Percentiles rank a stretch among this genome's conserved stretches.
Evolutionary conservation across 306 rosid species (phyloP).

Genomic region (Malus fusca): DNA sequence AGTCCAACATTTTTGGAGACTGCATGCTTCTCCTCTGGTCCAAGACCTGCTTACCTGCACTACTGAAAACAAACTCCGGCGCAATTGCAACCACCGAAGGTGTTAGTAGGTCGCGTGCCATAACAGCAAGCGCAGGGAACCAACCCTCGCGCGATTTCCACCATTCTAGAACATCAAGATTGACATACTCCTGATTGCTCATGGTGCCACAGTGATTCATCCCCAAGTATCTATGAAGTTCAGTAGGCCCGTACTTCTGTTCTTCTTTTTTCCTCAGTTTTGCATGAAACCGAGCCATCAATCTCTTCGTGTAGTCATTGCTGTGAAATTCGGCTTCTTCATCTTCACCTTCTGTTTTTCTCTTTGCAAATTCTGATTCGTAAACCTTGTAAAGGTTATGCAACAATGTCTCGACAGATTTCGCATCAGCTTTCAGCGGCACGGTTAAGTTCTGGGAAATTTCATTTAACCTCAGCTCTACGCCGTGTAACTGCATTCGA

Average conservation of each 20-base stretch:
- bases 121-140: not conserved
- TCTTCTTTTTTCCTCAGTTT: not conserved
- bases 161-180: not conserved
- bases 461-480: not conserved
- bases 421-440: not conserved
- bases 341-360: not conserved
- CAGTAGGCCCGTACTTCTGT: not conserved
- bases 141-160: not conserved
- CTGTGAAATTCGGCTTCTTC: not conserved
- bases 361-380: not conserved
- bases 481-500: not conserved
- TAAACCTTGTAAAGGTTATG: not conserved
- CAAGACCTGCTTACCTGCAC: not conserved
- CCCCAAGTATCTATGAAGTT: not conserved
- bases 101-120: not conserved
- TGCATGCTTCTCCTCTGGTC: not conserved
- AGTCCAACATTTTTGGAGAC: not conserved
- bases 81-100: not conserved
- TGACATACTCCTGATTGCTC: no score
- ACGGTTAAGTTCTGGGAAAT: not conserved
- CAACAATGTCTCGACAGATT: not conserved
- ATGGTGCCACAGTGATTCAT: no score
- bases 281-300: not conserved
- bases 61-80: not conserved
- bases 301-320: no score